phyloP scores from a whole-genome alignment of 371 early-diverging fungal genomes.

The Mucor racemosus region DNA sequence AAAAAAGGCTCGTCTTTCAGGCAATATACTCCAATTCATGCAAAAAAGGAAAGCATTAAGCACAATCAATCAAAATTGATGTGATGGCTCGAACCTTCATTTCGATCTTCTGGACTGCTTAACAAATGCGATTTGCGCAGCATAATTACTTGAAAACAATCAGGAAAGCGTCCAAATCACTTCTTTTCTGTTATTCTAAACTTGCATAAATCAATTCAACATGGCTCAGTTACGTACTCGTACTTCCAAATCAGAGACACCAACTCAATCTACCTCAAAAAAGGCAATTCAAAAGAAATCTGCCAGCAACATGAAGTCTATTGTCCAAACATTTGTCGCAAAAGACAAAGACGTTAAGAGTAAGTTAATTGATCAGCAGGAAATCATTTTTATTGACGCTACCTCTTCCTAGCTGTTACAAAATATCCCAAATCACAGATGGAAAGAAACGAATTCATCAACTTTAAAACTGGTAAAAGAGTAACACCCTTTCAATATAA shows the following conservation, averaged over 20 bases:
- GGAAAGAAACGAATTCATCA: conserved; percentile 53
- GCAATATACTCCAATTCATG: too few relatives aligned
- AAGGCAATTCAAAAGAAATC: not conserved
- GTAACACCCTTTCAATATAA: conserved; percentile 75
- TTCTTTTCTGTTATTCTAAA: too few relatives aligned
- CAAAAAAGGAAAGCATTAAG: too few relatives aligned
- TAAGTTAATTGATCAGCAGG: not conserved
- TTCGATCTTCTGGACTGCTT: too few relatives aligned
- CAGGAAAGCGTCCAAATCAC: too few relatives aligned
- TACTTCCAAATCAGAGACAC: not conserved
- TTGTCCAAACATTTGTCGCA: conserved; percentile 32
- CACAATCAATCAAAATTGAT: too few relatives aligned
- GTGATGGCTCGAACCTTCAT: too few relatives aligned
- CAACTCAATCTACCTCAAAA: not conserved
- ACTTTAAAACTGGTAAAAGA: conserved; percentile 52
- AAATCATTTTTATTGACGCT: not conserved
- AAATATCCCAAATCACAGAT: conserved; percentile 44
- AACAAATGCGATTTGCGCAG: too few relatives aligned
- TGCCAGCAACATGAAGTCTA: not conserved
- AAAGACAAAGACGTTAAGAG: conserved; percentile 8
- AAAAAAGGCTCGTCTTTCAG: too few relatives aligned
- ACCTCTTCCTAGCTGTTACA: conserved; percentile 26
- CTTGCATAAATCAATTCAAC: too few relatives aligned
- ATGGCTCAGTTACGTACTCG: conserved; percentile 5
- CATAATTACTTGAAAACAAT: too few relatives aligned